Base-by-base conservation (phyloP, 441 rosid species). In the Erodium moschatum region DNA sequence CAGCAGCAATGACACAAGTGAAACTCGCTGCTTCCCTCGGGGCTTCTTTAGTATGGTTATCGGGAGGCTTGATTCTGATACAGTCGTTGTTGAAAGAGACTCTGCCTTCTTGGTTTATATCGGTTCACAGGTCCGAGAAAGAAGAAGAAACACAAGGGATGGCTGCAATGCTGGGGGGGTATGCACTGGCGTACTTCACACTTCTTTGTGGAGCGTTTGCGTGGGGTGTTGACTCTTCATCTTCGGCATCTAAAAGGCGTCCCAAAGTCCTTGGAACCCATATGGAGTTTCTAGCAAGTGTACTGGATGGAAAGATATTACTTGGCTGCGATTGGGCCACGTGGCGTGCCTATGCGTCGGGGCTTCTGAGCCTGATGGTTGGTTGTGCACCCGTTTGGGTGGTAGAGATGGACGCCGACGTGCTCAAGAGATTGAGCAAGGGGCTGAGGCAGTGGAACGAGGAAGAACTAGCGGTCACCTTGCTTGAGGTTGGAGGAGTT, bases 311-410 rank as follows among this genome's bases (percentile, higher is more conserved):
- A 62, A 86, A 88, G 78, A 85, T 88, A 75, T 79, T 86, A 0
- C 85, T 88, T 5, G 89, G 94, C 18, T 86, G 94, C 44, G 81
- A 82, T 58, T 71, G 72, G 74, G 82, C 80, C 18, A 85, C 85
- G 12, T 88, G 94, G 94, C 83, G 73, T 21, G 85, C 88, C 0
- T 88, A 88, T 11, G 78, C 85, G 8, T 81, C 87, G 0, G 89
- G 91, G 20, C 73, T 85, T 29, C 82, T 86, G 80, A 81, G 89
- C 77, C 77, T 88, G 67, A 69, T 86, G 84, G 94, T 86, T 4
- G 79, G 86, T 31, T 85, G 94, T 76, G 80, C 86, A 48, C 88
- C 91, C 0, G 76, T 65, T 16, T 88, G 94, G 94, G 89, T 88
- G 35, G 67, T 71, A 18, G 94, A 86, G 79, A 81, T 85, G 40